Percentiles rank a stretch among this genome's conserved stretches.
Evolutionary conservation across 2,329 filamentous ascomycete genomes (phyloP).

Genomic region (Fusarium keratoplasticum): DNA sequence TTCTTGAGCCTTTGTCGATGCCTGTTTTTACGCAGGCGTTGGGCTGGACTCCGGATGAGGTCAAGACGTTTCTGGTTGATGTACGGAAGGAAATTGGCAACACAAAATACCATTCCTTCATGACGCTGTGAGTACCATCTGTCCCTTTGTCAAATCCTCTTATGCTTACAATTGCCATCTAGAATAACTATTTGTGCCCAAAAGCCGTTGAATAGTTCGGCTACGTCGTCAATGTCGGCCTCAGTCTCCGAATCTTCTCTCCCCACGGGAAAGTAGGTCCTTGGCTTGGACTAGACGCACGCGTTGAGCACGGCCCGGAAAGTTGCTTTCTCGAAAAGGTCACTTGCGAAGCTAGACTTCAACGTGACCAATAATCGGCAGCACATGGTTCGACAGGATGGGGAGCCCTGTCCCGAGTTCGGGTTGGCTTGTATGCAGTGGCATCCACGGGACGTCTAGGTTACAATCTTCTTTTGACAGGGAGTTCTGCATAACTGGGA

Average conservation of each 20-base stretch:
- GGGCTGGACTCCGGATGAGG: constrained; percentile 35
- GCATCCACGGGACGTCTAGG: constrained; percentile 4
- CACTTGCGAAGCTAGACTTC: not conserved
- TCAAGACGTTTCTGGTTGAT: constrained; percentile 29
- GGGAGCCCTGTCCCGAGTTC: not conserved
- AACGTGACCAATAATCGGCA: not conserved
- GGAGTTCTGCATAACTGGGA: constrained; percentile 10
- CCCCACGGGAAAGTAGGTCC: not conserved
- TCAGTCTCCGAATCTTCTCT: constrained; percentile 27
- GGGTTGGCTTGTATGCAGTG: constrained; percentile 5
- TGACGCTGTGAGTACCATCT: constrained; percentile 35
- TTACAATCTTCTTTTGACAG: not conserved
- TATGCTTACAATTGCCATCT: constrained; percentile 1
- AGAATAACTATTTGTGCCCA: constrained; percentile 35
- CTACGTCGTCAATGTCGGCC: constrained; percentile 19
- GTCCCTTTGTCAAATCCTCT: not conserved
- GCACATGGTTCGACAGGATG: not conserved
- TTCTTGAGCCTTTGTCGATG: constrained; percentile 37
- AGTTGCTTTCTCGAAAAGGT: not conserved
- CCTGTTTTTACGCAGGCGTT: constrained; percentile 36
- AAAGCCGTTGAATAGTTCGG: constrained; percentile 25
- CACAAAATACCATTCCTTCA: constrained; percentile 40
- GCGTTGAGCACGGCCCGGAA: not conserved
- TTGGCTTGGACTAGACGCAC: not conserved
- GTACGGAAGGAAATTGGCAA: constrained; percentile 36